phyloP scores from a whole-genome alignment of 306 rosid species.

The Vigna angularis region DNA sequence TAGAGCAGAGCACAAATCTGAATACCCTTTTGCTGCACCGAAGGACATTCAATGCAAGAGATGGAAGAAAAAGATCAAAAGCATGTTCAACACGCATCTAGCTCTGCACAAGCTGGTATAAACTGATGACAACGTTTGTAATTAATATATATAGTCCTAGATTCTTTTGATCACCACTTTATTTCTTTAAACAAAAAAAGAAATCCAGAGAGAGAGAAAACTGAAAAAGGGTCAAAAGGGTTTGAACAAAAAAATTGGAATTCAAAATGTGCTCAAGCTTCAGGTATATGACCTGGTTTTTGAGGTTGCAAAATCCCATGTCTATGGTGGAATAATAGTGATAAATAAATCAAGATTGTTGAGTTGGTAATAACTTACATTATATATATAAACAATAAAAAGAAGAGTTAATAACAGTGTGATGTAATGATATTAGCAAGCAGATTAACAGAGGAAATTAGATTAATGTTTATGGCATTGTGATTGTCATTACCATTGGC shows the following conservation, averaged over 20 bases:
- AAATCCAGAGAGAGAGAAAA: not conserved
- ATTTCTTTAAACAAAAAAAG: not conserved
- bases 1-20: slow-evolving; percentile 33
- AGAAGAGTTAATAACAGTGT: slow-evolving; percentile 21
- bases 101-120: slow-evolving; percentile 45
- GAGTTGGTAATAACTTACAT: slow-evolving; percentile 18
- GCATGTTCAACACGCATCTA: slow-evolving; percentile 43
- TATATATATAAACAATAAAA: slow-evolving; percentile 4
- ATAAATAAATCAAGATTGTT: slow-evolving; percentile 6
- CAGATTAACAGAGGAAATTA: slow-evolving; percentile 21
- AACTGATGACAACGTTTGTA: slow-evolving; percentile 48
- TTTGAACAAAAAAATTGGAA: slow-evolving; percentile 26
- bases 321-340: too few relatives aligned
- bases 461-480: not conserved
- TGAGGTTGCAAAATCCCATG: not conserved
- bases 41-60: slow-evolving; percentile 28
- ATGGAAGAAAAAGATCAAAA: slow-evolving; percentile 24
- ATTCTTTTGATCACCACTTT: slow-evolving; percentile 36
- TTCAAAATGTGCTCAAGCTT: not conserved
- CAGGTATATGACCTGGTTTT: slow-evolving; percentile 11
- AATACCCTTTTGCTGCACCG: slow-evolving; percentile 8
- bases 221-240: slow-evolving; percentile 22
- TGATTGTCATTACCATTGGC: not conserved
- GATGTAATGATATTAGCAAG: slow-evolving; percentile 19
- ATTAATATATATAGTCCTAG: slow-evolving; percentile 17